Evolutionary conservation across 1,284 basidiomycete genomes (phyloP).

Genomic region (Boletellus sp.): DNA sequence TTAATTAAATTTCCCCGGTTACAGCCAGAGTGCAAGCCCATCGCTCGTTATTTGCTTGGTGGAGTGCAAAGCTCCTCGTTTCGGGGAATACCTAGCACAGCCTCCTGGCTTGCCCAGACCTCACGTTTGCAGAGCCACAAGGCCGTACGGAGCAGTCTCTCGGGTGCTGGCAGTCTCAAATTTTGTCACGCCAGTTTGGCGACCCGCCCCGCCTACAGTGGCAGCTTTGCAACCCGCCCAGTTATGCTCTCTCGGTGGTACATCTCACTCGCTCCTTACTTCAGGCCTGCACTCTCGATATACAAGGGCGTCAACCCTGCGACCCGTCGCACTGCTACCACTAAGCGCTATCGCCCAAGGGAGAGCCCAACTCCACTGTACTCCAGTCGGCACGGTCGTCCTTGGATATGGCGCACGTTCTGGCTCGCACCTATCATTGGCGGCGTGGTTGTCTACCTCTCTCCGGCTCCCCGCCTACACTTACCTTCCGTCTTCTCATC

Average conservation of each 20-base stretch:
- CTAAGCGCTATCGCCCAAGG: constrained; percentile 1
- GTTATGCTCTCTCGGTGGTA: constrained; percentile 20
- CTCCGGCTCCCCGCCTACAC: constrained; percentile 38
- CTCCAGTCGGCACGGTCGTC: constrained; percentile 22
- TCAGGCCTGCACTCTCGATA: constrained; percentile 4
- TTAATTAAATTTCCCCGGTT: too few relatives aligned
- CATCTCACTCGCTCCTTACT: constrained; percentile 1
- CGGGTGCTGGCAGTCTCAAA: background rate
- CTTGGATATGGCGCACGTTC: constrained; percentile 36
- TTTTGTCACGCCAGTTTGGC: background rate
- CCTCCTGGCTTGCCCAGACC: too few relatives aligned
- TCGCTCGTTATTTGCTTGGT: too few relatives aligned
- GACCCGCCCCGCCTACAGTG: background rate
- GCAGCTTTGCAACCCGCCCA: background rate
- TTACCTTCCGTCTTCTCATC: constrained; percentile 52
- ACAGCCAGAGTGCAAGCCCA: too few relatives aligned
- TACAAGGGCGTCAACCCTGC: background rate
- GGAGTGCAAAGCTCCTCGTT: too few relatives aligned
- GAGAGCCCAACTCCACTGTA: constrained; percentile 14
- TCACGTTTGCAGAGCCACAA: background rate
- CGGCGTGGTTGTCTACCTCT: constrained; percentile 48
- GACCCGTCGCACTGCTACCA: constrained; percentile 6
- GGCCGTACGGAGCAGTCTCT: background rate
- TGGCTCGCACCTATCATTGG: constrained; percentile 58
- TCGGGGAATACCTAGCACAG: too few relatives aligned